Base-by-base conservation (phyloP, 805 yeast genomes). In the Zygosaccharomyces bailii region DNA sequence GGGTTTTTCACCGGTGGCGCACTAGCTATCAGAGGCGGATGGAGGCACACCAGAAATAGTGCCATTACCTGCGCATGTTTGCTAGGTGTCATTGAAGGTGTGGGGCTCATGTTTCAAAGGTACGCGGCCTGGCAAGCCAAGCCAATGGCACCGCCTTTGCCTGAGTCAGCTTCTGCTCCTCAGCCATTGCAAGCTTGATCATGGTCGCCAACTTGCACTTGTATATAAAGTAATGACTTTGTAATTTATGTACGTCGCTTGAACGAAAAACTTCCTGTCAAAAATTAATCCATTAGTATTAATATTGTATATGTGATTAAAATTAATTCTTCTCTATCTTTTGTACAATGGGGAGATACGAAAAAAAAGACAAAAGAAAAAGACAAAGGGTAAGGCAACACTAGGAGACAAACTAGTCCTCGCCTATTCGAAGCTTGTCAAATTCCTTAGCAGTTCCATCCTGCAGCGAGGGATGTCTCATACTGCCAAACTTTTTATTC, bases 1-100 rank as follows among this genome's bases (percentile, higher is more conserved):
- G 99, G 99, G 46, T 89, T 93, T 66, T 87, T 87, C 74, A 90
- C 96, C 35, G 99, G 99, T 76, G 99, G 99, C 59, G 83, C 98
- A 17, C 74, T 93, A 57, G 99, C 98, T 50, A 80, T 93, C 56
- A 88, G 99, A 81, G 99, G 99, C 63, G 99, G 99, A 43, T 88
- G 96, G 90, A 86, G 80, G 72, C 96, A 91, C 67, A 86, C 96
- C 41, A 79, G 97, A 71, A 91, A 89, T 69, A 85, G 95, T 49
- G 98, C 98, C 57, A 89, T 93, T 57, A 86, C 96, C 23, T 93
- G 99, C 81, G 98, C 96, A 27, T 86, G 96, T 76, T 79, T 93
- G 56, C 76, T 93, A 63, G 99, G 96, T 62, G 93, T 88, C 42
- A 86, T 93, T 59, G 99, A 93, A 73, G 99, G 99, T 76, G 97